These are phyloP conservation scores for Chalciporus sphaerocephalus DNA, from an alignment of 768 basidiomycete species.

Conservation along the genomic window DNA sequence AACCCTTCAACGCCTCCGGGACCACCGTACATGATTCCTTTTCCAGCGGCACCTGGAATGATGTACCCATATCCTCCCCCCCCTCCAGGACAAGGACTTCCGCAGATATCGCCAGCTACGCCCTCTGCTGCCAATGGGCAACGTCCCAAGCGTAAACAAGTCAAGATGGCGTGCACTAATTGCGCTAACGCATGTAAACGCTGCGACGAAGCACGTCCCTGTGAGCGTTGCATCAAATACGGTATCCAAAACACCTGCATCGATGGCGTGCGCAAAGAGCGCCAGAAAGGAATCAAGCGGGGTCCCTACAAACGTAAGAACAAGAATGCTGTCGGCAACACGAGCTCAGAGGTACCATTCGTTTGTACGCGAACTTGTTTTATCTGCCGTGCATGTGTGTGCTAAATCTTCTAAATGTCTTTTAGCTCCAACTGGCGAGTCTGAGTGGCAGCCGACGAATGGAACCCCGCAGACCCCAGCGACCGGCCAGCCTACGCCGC, in stretches of 20 bases:
- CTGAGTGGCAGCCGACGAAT: conserved; percentile 31
- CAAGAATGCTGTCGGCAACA: conserved; percentile 27
- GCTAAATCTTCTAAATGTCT: conserved; percentile 14
- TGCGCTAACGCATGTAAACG: conserved; percentile 56
- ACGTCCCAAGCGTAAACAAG: conserved; percentile 48
- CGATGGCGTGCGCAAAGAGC: conserved; percentile 61
- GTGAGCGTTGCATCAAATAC: conserved; percentile 61
- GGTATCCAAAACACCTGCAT: conserved; percentile 53
- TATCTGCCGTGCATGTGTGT: conserved; percentile 5
- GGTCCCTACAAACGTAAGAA: conserved; percentile 55
- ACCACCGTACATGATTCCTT: conserved; percentile 36
- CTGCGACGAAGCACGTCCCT: conserved; percentile 56
- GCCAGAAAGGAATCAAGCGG: conserved; percentile 57
- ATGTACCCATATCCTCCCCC: conserved; percentile 41
- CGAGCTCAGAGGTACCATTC: conserved; percentile 21
- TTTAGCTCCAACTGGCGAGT: conserved; percentile 24
- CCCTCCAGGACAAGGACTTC: conserved; percentile 34
- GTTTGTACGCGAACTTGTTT: conserved; percentile 14
- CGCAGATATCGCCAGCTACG: conserved; percentile 28
- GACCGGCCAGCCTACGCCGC: conserved; percentile 21
- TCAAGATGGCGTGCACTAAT: conserved; percentile 62
- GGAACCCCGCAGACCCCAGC: conserved; percentile 16
- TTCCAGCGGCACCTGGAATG: conserved; percentile 39
- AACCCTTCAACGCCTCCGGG: conserved; percentile 26
- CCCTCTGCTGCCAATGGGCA: conserved; percentile 22